phyloP scores from a whole-genome alignment of 2,329 filamentous ascomycete genomes.

The Hypoxylon sp. region DNA sequence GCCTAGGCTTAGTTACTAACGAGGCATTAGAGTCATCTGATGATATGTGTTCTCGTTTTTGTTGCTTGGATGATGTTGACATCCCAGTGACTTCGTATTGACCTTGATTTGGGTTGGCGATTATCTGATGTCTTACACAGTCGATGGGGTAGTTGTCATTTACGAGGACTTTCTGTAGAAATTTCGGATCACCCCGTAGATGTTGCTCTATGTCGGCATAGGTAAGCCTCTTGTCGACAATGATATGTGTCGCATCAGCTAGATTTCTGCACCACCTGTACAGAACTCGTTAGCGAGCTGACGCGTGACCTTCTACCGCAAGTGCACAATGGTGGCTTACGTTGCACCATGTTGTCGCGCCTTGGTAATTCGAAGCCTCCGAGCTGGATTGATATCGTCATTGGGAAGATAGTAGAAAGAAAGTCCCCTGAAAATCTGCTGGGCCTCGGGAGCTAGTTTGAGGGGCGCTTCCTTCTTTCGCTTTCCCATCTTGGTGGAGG shows the following conservation, averaged over 20 bases:
- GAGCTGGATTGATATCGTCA: conserved; percentile 72
- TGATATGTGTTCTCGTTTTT: neutral
- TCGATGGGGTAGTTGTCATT: conserved; percentile 74
- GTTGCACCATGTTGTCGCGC: conserved; percentile 76
- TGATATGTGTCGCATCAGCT: conserved; percentile 73
- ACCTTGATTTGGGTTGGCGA: conserved; percentile 66
- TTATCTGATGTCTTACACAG: conserved; percentile 64
- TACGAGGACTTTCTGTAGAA: conserved; percentile 62
- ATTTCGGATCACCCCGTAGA: conserved; percentile 51
- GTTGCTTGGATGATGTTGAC: conserved; percentile 42
- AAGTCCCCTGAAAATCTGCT: conserved; percentile 68
- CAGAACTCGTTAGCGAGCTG: conserved; percentile 7
- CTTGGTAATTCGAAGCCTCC: conserved; percentile 76
- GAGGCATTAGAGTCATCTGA: conserved; percentile 25
- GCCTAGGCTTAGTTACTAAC: conserved; percentile 29
- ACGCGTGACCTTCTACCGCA: neutral
- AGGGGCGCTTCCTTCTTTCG: conserved; percentile 54
- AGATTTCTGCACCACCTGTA: conserved; percentile 67
- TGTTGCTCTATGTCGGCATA: conserved; percentile 69
- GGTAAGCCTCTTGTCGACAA: conserved; percentile 74
- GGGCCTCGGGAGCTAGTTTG: conserved; percentile 57
- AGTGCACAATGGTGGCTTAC: conserved; percentile 13
- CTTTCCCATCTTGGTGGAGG: conserved; percentile 49
- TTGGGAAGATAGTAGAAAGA: conserved; percentile 83
- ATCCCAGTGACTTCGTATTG: conserved; percentile 67